phyloP scores from a whole-genome alignment of 495 filamentous ascomycete genomes.

The Xylaria venustula region DNA sequence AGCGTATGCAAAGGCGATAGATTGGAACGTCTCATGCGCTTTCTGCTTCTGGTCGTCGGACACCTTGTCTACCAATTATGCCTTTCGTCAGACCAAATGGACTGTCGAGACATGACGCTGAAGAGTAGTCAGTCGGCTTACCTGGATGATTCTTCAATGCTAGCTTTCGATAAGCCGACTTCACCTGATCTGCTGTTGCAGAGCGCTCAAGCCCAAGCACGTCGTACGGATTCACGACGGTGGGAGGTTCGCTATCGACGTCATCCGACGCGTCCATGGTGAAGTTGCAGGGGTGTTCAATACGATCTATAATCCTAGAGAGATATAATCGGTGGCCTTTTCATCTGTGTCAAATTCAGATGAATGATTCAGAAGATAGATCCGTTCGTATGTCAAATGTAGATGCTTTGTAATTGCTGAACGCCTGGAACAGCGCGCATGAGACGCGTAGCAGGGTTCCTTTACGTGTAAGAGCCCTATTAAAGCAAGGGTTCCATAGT shows the following conservation, averaged over 20 bases:
- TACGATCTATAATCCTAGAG: background rate
- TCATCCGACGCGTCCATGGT: conserved; percentile 41
- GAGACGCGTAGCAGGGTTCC: too few relatives aligned
- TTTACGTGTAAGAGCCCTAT: too few relatives aligned
- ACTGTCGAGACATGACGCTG: conserved; percentile 58
- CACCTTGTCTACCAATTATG: conserved; percentile 64
- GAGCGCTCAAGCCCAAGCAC: conserved; percentile 68
- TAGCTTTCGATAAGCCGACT: conserved; percentile 82
- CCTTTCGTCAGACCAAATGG: conserved; percentile 4
- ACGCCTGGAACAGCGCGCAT: too few relatives aligned
- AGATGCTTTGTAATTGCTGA: too few relatives aligned
- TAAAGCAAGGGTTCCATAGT: too few relatives aligned
- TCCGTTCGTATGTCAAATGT: background rate
- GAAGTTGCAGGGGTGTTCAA: background rate
- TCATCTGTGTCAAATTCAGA: too few relatives aligned
- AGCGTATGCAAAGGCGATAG: conserved; percentile 89
- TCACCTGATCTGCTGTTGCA: conserved; percentile 69
- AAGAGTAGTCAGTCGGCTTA: conserved; percentile 66
- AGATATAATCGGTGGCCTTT: too few relatives aligned
- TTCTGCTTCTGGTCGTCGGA: conserved; percentile 57
- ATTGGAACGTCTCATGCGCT: conserved; percentile 80
- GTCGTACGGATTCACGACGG: conserved; percentile 74
- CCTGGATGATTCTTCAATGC: conserved; percentile 91
- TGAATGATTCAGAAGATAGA: too few relatives aligned
- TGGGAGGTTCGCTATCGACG: conserved; percentile 38